Conservation (phyloP, 2,329 filamentous ascomycete genomes). For the Coniella vitis region DNA sequence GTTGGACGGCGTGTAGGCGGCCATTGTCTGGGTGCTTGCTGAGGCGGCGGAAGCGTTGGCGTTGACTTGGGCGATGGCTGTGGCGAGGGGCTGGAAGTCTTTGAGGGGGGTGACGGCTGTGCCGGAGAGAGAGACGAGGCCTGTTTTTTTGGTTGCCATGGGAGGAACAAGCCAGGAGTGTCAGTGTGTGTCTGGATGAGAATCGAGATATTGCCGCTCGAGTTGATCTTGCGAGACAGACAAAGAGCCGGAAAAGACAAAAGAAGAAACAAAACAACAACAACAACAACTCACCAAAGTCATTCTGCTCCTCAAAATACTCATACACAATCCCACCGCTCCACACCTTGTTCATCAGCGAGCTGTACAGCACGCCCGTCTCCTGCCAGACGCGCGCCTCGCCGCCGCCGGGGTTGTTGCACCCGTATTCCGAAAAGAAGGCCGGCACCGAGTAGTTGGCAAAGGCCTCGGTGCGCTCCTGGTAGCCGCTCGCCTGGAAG, state of each 20-base stretch:
- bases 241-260: conserved; percentile 26
- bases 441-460: conserved; percentile 81
- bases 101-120: conserved; percentile 44
- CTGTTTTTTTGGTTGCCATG: conserved; percentile 24
- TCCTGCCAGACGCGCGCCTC: conserved; percentile 75
- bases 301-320: conserved; percentile 88
- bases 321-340: conserved; percentile 98
- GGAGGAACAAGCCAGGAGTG: too few relatives aligned
- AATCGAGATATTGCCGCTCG: too few relatives aligned
- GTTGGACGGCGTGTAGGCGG: conserved; percentile 66
- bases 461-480: conserved; percentile 79
- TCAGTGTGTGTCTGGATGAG: too few relatives aligned
- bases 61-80: conserved; percentile 66
- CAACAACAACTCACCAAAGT: conserved; percentile 29
- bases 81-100: conserved; percentile 47
- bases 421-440: conserved; percentile 98
- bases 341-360: conserved; percentile 78
- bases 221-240: too few relatives aligned
- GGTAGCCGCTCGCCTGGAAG: conserved; percentile 71
- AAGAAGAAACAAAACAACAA: background rate
- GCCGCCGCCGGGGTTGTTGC: conserved; percentile 60
- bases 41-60: conserved; percentile 54
- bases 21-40: conserved; percentile 56
- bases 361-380: conserved; percentile 70
- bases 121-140: conserved; percentile 56